phyloP scores from a whole-genome alignment of 1,139 yeast genomes.

The Suhomyces bolitotheri region DNA sequence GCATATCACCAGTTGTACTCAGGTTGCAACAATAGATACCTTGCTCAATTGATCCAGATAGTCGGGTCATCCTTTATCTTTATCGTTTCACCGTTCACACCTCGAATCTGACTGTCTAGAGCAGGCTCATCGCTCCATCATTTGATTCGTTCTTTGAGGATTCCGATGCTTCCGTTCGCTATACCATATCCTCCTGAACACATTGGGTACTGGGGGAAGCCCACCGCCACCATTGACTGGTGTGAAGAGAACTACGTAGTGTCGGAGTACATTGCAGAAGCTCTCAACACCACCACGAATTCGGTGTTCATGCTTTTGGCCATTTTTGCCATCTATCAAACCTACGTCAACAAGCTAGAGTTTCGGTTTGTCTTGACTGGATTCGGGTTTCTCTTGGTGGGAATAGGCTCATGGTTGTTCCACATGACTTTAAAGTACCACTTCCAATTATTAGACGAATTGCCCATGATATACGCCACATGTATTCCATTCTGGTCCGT shows the following conservation, averaged over 20 bases:
- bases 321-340: conserved; percentile 61
- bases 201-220: conserved; percentile 50
- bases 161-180: conserved; percentile 48
- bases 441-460: conserved; percentile 87
- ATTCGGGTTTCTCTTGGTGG: conserved; percentile 82
- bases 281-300: conserved; percentile 79
- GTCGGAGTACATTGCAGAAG: conserved; percentile 83
- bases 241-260: conserved; percentile 94
- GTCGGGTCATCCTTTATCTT: too few relatives aligned
- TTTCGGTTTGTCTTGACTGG: conserved; percentile 68
- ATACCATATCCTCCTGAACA: conserved; percentile 48
- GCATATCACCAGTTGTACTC: too few relatives aligned
- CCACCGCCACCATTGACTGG: conserved; percentile 85
- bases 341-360: conserved; percentile 62
- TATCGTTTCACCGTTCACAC: too few relatives aligned
- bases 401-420: conserved; percentile 91
- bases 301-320: conserved; percentile 69
- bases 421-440: conserved; percentile 92
- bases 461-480: conserved; percentile 98
- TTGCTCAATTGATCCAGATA: too few relatives aligned
- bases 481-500: conserved; percentile 93
- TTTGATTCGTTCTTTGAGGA: too few relatives aligned
- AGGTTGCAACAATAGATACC: too few relatives aligned
- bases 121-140: too few relatives aligned
- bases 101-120: too few relatives aligned